Evolutionary conservation across 1,139 yeast species (phyloP).

Genomic region (Zygotorulaspora mrakii): DNA sequence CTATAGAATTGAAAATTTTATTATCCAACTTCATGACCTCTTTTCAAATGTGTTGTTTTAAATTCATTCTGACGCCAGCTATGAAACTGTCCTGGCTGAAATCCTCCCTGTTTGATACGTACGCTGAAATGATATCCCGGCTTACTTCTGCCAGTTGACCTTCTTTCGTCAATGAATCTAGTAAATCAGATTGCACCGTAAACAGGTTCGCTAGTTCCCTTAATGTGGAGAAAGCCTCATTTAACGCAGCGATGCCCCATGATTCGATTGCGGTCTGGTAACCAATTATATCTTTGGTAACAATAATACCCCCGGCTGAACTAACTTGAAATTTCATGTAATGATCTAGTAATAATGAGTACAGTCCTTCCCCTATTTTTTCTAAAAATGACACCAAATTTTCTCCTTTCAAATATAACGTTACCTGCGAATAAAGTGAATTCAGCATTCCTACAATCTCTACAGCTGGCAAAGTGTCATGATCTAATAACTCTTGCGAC

Average conservation of each 20-base stretch:
- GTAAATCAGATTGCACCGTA: slow-evolving; percentile 71
- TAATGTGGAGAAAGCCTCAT: slow-evolving; percentile 66
- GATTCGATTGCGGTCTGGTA: slow-evolving; percentile 70
- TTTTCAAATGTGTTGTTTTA: slow-evolving; percentile 13
- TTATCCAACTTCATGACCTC: no score
- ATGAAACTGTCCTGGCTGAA: slow-evolving; percentile 43
- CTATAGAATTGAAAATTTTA: neutral
- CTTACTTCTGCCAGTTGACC: slow-evolving; percentile 73
- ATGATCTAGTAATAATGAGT: slow-evolving; percentile 63
- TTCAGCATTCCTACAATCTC: slow-evolving; percentile 54
- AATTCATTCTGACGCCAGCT: slow-evolving; percentile 14
- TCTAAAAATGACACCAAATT: slow-evolving; percentile 53
- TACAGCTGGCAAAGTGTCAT: slow-evolving; percentile 68
- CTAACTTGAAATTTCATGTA: slow-evolving; percentile 73
- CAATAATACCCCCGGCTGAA: slow-evolving; percentile 76
- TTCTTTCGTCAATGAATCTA: slow-evolving; percentile 76
- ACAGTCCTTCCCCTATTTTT: slow-evolving; percentile 59
- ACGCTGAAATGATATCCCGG: slow-evolving; percentile 62
- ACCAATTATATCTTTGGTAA: slow-evolving; percentile 80
- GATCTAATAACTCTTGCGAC: slow-evolving; percentile 49
- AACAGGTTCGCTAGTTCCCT: slow-evolving; percentile 83
- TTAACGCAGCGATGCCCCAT: slow-evolving; percentile 63
- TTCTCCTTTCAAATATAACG: slow-evolving; percentile 46
- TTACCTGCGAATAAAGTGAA: slow-evolving; percentile 41
- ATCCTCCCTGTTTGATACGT: slow-evolving; percentile 68